phyloP scores from a whole-genome alignment of 192 early-diverging fungal genomes.

The Entomortierella lignicola region DNA sequence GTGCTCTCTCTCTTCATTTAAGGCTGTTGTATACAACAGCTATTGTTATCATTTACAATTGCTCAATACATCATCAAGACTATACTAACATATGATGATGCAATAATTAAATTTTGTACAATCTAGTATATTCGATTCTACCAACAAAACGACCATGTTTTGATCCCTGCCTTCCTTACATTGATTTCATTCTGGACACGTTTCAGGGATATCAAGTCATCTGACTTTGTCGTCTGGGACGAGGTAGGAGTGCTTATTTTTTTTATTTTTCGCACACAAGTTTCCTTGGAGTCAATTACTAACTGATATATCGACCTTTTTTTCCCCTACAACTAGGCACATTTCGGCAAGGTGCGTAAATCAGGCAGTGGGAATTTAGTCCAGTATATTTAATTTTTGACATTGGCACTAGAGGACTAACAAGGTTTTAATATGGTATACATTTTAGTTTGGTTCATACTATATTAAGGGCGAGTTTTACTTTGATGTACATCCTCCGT shows the following conservation, averaged over 20 bases:
- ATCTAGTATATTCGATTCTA: conserved; percentile 55
- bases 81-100: no score
- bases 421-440: no score
- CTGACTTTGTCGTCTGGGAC: conserved; percentile 78
- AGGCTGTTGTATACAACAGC: background rate
- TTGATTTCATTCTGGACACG: conserved; percentile 74
- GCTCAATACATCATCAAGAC: no score
- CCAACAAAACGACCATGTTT: conserved; percentile 60
- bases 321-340: no score
- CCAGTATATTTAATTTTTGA: no score
- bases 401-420: no score
- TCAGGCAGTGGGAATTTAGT: background rate
- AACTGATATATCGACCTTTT: no score
- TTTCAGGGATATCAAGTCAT: conserved; percentile 69
- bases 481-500: conserved; percentile 97
- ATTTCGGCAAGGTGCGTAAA: conserved; percentile 66
- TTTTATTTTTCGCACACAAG: no score
- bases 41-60: background rate
- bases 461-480: conserved; percentile 96
- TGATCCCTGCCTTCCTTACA: conserved; percentile 66
- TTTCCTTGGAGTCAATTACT: no score
- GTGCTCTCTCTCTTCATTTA: no score
- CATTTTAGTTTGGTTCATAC: conserved; percentile 86
- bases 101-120: no score
- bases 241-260: conserved; percentile 58